Evolutionary conservation across 2,329 filamentous ascomycete genomes (phyloP).

Genomic region (Pseudogymnoascus sp.): DNA sequence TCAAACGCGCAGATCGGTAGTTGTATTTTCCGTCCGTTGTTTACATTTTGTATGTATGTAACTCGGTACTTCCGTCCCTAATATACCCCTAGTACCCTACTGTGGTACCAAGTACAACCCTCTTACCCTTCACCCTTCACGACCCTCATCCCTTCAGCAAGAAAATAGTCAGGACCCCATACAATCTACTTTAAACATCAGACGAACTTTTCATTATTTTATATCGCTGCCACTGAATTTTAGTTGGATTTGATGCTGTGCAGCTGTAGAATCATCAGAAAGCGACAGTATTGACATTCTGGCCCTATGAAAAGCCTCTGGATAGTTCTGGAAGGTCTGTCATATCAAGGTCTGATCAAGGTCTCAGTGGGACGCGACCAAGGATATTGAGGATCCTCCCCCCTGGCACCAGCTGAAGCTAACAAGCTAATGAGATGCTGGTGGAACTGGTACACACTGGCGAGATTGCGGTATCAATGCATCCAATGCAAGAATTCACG

Average conservation of each 20-base stretch:
- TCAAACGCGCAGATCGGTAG: neutral
- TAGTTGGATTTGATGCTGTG: neutral
- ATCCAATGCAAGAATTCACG: slow-evolving; percentile 1
- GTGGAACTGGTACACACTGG: neutral
- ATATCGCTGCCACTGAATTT: neutral
- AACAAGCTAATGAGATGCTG: neutral
- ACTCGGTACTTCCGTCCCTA: neutral
- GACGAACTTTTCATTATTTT: neutral
- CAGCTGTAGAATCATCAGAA: neutral
- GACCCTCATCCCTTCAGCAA: neutral
- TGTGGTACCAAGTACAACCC: neutral
- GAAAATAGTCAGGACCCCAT: neutral
- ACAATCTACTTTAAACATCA: neutral
- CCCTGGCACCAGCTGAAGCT: neutral
- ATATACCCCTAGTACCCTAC: neutral
- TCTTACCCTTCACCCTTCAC: neutral
- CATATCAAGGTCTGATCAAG: neutral
- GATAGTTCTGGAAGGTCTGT: neutral
- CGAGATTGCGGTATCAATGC: slow-evolving; percentile 7
- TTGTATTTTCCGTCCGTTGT: slow-evolving; percentile 7
- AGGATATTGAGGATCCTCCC: neutral
- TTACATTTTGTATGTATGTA: neutral
- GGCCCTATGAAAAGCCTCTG: neutral
- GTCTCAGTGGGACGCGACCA: slow-evolving; percentile 3
- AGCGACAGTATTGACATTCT: neutral